Conservation (phyloP, 139 green algal genomes). For the Yamagishiella unicocca region DNA sequence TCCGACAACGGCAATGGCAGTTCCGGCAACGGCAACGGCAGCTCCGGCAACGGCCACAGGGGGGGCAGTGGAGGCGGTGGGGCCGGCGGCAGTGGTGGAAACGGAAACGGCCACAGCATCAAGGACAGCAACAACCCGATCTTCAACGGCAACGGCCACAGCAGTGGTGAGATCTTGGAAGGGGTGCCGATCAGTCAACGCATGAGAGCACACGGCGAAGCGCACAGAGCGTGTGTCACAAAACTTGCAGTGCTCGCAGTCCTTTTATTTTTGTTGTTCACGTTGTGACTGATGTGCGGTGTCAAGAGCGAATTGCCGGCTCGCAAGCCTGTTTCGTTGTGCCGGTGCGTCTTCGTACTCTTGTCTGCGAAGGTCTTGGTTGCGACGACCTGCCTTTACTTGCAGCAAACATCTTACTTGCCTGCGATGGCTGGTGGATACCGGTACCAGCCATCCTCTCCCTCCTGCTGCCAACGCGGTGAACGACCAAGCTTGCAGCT, state of each 20-base stretch:
- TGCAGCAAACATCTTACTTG: too few relatives aligned
- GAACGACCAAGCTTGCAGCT: too few relatives aligned
- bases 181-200: too few relatives aligned
- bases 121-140: conserved; percentile 62
- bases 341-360: too few relatives aligned
- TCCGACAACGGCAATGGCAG: conserved; percentile 50
- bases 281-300: not conserved
- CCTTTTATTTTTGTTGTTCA: not conserved
- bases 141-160: conserved; percentile 54
- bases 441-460: too few relatives aligned
- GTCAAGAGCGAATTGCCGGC: not conserved
- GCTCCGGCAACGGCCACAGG: conserved; percentile 42
- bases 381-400: too few relatives aligned
- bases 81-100: conserved; percentile 30
- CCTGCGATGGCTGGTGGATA: too few relatives aligned
- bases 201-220: too few relatives aligned
- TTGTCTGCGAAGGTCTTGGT: too few relatives aligned
- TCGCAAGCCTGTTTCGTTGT: not conserved
- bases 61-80: conserved; percentile 13
- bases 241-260: too few relatives aligned
- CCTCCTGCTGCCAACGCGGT: too few relatives aligned
- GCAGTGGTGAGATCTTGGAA: conserved; percentile 36
- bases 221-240: too few relatives aligned
- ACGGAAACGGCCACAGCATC: conserved; percentile 58
- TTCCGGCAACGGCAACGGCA: conserved; percentile 16